phyloP scores from a whole-genome alignment of 257 asterid genomes.

The Lycium ferocissimum region DNA sequence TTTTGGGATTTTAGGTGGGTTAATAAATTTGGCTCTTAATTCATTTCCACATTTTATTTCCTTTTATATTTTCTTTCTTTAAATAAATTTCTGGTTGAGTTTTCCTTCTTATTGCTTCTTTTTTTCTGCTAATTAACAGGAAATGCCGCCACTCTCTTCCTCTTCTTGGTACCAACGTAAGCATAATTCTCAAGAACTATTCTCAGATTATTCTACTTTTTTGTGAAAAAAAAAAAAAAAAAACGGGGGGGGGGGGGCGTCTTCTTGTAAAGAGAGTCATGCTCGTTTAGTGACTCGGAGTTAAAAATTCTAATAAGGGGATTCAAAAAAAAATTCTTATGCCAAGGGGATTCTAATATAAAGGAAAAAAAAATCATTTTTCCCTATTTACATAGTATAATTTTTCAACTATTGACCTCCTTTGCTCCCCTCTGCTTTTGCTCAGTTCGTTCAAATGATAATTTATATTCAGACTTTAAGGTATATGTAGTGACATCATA shows the following conservation, averaged over 20 bases:
- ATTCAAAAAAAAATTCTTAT: too few species aligned
- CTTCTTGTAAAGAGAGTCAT: not conserved
- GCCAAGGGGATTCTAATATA: too few species aligned
- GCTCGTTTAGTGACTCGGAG: too few species aligned
- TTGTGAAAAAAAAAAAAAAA: not conserved
- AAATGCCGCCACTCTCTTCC: conserved; percentile 76
- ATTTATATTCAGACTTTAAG: not conserved
- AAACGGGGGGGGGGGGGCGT: not conserved
- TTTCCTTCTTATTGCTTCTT: conserved; percentile 14
- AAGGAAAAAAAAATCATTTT: too few species aligned
- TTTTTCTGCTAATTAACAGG: conserved; percentile 49
- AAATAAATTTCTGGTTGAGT: conserved; percentile 3
- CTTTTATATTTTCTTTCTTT: not conserved
- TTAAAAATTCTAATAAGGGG: too few species aligned
- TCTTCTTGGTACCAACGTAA: conserved; percentile 84
- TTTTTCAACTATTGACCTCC: too few species aligned
- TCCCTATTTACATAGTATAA: too few species aligned
- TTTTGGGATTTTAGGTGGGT: conserved; percentile 71
- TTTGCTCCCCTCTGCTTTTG: too few species aligned
- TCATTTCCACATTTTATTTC: not conserved
- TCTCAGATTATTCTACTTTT: not conserved
- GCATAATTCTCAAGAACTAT: not conserved
- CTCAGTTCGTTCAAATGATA: not conserved
- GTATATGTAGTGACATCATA: not conserved
- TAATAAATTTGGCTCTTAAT: not conserved